Base-by-base conservation (phyloP, 345 rosid genomes). In the Aurinia saxatilis region DNA sequence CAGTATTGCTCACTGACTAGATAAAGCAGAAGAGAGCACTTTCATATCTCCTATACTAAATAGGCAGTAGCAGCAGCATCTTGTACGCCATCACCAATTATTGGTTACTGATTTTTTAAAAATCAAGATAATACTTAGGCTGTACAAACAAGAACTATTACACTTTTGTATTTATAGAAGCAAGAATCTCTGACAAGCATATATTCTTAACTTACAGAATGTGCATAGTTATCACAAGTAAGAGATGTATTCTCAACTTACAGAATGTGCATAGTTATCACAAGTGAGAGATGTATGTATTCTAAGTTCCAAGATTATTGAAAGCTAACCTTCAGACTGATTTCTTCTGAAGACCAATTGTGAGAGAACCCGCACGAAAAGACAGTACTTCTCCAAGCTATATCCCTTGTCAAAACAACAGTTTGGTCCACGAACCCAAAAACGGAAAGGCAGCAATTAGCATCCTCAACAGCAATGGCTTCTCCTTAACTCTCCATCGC, bases 361-460 rank as follows among this genome's bases (percentile, higher is more conserved):
- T 10, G 8, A 48, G 50, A 30, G 50, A 57, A 56, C 16, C 49
- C 7, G 36, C 11, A 15, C 4, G 10, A 23, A 44, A 66, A 67
- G 5, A 57, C 23, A 12, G 12, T 14, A 61, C 14, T 27, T 25
- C 57, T 62, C 30, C 66, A 35, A 23, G 54, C 67, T 51, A 35
- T 12, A 60, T 5, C 56, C 55, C n/a, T 30, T 2, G 21, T 83
- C 71, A 87, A 52, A 77, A 79, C 6, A 91, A 59, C 73, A 88
- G 59, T 72, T 57, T 82, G 7, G 79, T 79, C 92, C 90, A 88
- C 7, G 82, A 88, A 34, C 82, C 73, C 75, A 88, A 68, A 70
- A 91, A 88, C 5, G 98, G 93, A 35, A 86, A 88, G 59, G 81
- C 67, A 14, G 92, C 92, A 70, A 88, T 60, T 13, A 88, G 50